A percentile compares a stretch with the other conserved stretches of the same genome.
Evolutionary conservation across 805 yeast genomes (phyloP).

Genomic region (Deakozyma indianensis): DNA sequence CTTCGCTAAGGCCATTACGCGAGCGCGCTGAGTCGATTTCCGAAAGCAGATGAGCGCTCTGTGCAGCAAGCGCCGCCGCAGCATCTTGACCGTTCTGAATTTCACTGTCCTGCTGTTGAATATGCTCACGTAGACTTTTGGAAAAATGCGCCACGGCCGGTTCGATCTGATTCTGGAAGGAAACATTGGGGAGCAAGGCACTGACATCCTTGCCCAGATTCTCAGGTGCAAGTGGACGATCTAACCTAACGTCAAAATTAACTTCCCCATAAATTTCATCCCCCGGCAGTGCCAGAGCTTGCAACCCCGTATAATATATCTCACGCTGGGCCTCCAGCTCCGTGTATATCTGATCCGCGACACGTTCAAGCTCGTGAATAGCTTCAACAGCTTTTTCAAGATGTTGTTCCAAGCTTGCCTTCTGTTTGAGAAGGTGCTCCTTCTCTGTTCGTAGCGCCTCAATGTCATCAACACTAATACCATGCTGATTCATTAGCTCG

Average conservation of each 20-base stretch:
- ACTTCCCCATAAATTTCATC: background rate
- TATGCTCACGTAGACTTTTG: background rate
- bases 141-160: background rate
- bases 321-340: constrained; percentile 1
- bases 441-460: background rate
- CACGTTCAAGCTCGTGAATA: background rate
- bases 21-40: background rate
- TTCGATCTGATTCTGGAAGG: background rate
- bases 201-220: background rate
- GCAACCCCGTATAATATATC: background rate
- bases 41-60: background rate
- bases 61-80: background rate
- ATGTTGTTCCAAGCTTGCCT: background rate
- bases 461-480: background rate
- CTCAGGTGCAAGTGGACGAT: background rate
- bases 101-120: background rate
- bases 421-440: background rate
- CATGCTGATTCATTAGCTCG: background rate
- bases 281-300: background rate
- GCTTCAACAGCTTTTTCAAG: background rate
- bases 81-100: background rate
- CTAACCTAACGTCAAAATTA: background rate
- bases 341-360: background rate
- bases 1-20: background rate
- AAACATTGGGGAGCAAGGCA: background rate